Evolutionary conservation across 1,284 basidiomycete genomes (phyloP), one percentile per base, ranked within the genome.

Genomic region (Trichosporon faecale): DNA sequence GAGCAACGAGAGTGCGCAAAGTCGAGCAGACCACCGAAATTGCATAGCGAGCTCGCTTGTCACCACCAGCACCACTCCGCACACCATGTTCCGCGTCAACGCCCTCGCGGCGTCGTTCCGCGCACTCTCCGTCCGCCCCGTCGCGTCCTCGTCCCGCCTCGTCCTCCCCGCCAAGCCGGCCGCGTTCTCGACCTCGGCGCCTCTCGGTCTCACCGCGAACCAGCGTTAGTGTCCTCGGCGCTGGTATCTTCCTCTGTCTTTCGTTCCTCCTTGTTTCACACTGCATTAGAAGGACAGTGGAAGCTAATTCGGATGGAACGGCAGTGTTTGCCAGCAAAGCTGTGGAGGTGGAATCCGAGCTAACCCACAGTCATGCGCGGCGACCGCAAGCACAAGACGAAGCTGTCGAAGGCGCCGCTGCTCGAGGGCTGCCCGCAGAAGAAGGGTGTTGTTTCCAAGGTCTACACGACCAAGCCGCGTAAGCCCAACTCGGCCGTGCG

Each of bases 401-500:
- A 82, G 68, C 71, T 76, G 69, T 87, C 89, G 23, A 89, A 88
- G 78, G 89, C 93, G 4, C 94, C 94, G 0, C 88, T 95, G 11
- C 87, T 98, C 27, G 85, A 91, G 72, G 86, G 83, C 35, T 91
- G 88, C 79, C 91, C 91, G 12, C 94, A 97, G 84, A 89, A 89
- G 77, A 97, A 96, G 82, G 95, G 92, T 44, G 94, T 98, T 70
- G 92, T 93, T 80, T 88, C 90, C 33, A 89, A 90, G 75, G 89
- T 98, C 27, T 91, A 91, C 83, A 92, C 90, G 61, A 88, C 87
- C 76, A 94, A 92, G 80, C 97, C 97, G 27, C 98, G 95, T 86
- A 99, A 99, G 82, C 97, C 97, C 74, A 99, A 99, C 85, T 99
- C 96, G 55, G 95, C 95, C 60, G 94, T 98, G 79, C 92, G 97